A percentile compares a stretch with the other conserved stretches of the same genome.
Evolutionary conservation across 805 yeast species (phyloP).

Genomic region (Candida quercuum): DNA sequence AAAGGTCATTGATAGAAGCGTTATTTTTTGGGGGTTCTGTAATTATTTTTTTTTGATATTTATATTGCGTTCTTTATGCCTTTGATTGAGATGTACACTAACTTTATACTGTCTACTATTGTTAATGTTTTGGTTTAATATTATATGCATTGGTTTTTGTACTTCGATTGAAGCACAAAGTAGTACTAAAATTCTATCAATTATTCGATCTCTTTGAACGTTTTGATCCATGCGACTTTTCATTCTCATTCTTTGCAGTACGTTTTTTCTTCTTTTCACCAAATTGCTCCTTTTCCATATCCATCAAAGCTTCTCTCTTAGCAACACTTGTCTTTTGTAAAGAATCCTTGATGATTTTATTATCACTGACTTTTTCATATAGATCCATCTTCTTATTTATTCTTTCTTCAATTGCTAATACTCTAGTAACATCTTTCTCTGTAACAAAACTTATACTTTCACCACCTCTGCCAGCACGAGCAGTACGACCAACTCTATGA

Average conservation of each 20-base stretch:
- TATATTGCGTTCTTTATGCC: too few species aligned
- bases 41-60: too few species aligned
- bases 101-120: too few species aligned
- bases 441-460: slow-evolving; percentile 77
- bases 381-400: slow-evolving; percentile 76
- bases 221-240: slow-evolving; percentile 1
- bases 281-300: slow-evolving; percentile 86
- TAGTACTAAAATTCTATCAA: too few species aligned
- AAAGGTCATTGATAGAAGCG: slow-evolving; percentile 66
- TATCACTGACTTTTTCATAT: slow-evolving; percentile 67
- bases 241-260: slow-evolving; percentile 28
- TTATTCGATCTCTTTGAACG: slow-evolving; percentile 4
- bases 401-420: slow-evolving; percentile 82
- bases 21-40: too few species aligned
- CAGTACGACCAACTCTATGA: slow-evolving; percentile 98
- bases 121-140: too few species aligned
- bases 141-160: too few species aligned
- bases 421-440: slow-evolving; percentile 77
- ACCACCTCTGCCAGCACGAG: slow-evolving; percentile 93
- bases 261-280: slow-evolving; percentile 65
- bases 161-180: too few species aligned
- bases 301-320: slow-evolving; percentile 86
- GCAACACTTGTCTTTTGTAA: slow-evolving; percentile 71
- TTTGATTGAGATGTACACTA: not conserved
- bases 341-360: slow-evolving; percentile 66